These are phyloP conservation scores for Erythrobasidium hasegawianum DNA, from an alignment of 1,284 basidiomycete species.

Conservation along the genomic window DNA sequence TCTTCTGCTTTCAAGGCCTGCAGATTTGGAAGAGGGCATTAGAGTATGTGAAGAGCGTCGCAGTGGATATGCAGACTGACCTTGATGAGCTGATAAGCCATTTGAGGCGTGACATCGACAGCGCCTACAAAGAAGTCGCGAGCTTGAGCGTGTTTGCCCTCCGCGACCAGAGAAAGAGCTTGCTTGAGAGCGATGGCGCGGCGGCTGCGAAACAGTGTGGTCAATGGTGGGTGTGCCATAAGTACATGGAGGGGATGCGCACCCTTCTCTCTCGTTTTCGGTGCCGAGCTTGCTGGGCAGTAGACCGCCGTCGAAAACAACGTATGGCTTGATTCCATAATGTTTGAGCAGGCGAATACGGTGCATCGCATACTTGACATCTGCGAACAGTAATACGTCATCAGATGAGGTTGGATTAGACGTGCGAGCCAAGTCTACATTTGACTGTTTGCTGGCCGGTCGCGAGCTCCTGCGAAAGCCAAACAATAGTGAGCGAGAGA, in stretches of 20 bases:
- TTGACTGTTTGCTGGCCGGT: constrained; percentile 75
- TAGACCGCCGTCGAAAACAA: constrained; percentile 95
- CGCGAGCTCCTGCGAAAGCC: constrained; percentile 71
- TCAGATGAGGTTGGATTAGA: not conserved
- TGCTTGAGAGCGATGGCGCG: constrained; percentile 63
- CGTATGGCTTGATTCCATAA: constrained; percentile 77
- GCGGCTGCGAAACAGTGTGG: constrained; percentile 50
- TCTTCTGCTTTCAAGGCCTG: constrained; percentile 76
- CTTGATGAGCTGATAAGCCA: constrained; percentile 98
- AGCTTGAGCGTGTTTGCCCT: constrained; percentile 75
- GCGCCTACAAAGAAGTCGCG: constrained; percentile 85
- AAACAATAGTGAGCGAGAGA: no score
- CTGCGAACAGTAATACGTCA: constrained; percentile 48
- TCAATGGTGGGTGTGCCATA: not conserved
- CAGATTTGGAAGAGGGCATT: no score
- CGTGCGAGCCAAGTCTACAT: constrained; percentile 54
- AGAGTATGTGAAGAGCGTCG: no score
- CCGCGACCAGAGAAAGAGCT: constrained; percentile 67
- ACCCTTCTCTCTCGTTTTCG: constrained; percentile 70
- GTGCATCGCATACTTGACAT: constrained; percentile 92
- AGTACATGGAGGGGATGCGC: constrained; percentile 36
- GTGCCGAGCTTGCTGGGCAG: constrained; percentile 91
- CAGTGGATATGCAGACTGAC: constrained; percentile 51
- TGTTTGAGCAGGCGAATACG: constrained; percentile 80
- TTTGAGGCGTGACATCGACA: constrained; percentile 91